phyloP scores from a whole-genome alignment of 139 green algal genomes.

The Picocystis salinarum region DNA sequence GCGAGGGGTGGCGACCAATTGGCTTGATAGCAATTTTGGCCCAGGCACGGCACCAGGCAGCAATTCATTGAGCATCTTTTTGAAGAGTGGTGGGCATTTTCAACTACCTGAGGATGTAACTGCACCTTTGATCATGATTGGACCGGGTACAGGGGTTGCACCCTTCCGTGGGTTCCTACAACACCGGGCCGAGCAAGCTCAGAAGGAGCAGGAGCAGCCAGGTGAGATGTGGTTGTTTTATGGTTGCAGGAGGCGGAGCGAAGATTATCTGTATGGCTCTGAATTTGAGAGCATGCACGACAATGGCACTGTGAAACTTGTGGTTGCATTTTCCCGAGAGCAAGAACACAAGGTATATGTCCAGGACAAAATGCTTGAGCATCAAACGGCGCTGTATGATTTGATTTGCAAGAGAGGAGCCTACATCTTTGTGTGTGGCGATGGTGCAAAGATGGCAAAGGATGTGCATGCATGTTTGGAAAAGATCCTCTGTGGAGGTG shows the following conservation, averaged over 20 bases:
- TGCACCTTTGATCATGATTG: constrained; percentile 64
- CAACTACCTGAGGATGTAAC: constrained; percentile 25
- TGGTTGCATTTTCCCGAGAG: constrained; percentile 62
- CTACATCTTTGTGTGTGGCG: constrained; percentile 65
- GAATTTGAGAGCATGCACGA: constrained; percentile 43
- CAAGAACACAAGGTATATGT: constrained; percentile 64
- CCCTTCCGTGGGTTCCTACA: constrained; percentile 75
- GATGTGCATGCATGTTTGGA: constrained; percentile 64
- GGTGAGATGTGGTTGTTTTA: constrained; percentile 57
- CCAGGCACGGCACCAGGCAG: neutral
- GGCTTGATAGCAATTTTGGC: constrained; percentile 37
- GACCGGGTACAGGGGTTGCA: constrained; percentile 67
- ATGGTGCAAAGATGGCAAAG: constrained; percentile 75
- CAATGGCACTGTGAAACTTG: constrained; percentile 23
- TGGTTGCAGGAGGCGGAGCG: constrained; percentile 36
- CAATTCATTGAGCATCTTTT: too few species aligned
- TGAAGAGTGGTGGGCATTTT: constrained; percentile 30
- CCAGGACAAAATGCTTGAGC: constrained; percentile 57
- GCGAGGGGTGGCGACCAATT: constrained; percentile 56
- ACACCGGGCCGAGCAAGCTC: constrained; percentile 10
- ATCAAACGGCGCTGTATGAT: constrained; percentile 27
- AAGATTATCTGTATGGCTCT: constrained; percentile 42
- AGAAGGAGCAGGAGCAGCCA: constrained; percentile 1
- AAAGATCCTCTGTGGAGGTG: constrained; percentile 25
- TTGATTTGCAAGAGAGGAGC: constrained; percentile 26